Evolutionary conservation across 805 yeast genomes (phyloP).

Genomic region (Candida sithepensis): DNA sequence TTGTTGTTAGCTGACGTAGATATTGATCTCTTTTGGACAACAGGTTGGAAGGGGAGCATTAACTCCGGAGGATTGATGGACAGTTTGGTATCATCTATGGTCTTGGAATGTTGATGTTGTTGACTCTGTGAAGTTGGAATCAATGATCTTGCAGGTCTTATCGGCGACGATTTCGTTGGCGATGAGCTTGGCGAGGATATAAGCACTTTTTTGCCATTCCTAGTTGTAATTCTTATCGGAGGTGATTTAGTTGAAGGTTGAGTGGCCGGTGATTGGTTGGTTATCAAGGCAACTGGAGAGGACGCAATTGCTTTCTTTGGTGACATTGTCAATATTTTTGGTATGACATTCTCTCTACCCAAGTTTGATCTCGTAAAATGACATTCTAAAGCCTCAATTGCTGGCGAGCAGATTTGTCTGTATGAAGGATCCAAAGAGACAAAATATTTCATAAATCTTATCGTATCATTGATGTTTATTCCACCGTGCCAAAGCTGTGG

Average conservation of each 20-base stretch:
- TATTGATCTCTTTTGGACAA: constrained; percentile 2
- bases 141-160: background rate
- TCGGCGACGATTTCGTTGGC: background rate
- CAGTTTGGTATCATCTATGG: too few relatives aligned
- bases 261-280: background rate
- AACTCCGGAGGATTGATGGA: background rate
- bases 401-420: background rate
- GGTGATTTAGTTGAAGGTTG: background rate
- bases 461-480: background rate
- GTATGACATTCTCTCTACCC: background rate
- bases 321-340: background rate
- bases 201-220: background rate
- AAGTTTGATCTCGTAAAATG: background rate
- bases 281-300: background rate
- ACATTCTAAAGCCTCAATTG: background rate
- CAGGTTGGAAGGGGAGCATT: background rate
- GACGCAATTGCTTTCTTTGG: background rate
- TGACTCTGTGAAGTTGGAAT: background rate
- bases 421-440: background rate
- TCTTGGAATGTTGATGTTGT: background rate
- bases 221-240: background rate
- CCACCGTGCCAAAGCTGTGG: background rate
- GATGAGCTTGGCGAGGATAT: background rate
- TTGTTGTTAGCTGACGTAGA: constrained; percentile 9
- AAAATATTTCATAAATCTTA: background rate